These are phyloP conservation scores for Purpureocillium lavendulum DNA, from an alignment of 2,329 filamentous ascomycete genomes.

Conservation along the genomic window DNA sequence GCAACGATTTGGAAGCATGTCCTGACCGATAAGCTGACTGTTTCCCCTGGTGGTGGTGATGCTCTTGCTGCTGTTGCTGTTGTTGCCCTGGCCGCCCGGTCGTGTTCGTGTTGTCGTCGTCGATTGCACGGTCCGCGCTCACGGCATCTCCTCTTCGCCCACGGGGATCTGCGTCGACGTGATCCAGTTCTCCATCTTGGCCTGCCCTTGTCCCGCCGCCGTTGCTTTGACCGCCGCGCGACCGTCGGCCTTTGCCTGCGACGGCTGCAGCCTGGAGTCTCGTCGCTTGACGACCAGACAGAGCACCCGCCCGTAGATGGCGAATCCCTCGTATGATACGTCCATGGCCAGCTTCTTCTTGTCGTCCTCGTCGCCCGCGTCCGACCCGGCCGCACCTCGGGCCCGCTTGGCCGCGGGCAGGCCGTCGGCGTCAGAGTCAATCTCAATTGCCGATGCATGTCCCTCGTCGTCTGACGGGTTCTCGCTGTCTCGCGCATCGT, in stretches of 20 bases:
- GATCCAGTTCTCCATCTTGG: slow-evolving; percentile 80
- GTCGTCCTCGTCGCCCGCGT: slow-evolving; percentile 44
- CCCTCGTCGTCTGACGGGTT: slow-evolving; percentile 20
- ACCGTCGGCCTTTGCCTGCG: not conserved
- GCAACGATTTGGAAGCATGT: too few species aligned
- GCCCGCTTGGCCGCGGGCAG: slow-evolving; percentile 37
- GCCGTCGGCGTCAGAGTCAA: slow-evolving; percentile 30
- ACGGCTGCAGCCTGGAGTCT: slow-evolving; percentile 38
- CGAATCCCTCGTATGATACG: slow-evolving; percentile 90
- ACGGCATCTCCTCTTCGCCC: slow-evolving; percentile 22
- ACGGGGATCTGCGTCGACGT: slow-evolving; percentile 62
- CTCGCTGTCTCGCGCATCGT: slow-evolving; percentile 10
- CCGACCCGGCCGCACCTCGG: slow-evolving; percentile 19
- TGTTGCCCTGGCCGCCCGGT: too few species aligned
- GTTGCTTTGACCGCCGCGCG: not conserved
- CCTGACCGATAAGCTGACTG: too few species aligned
- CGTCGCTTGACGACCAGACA: slow-evolving; percentile 82
- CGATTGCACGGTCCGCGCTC: slow-evolving; percentile 4
- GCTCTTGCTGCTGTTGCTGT: too few species aligned
- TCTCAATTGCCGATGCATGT: slow-evolving; percentile 24
- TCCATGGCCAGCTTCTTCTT: slow-evolving; percentile 88
- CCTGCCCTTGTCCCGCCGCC: slow-evolving; percentile 51
- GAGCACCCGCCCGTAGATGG: slow-evolving; percentile 86
- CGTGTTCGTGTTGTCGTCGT: too few species aligned
- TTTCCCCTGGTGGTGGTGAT: too few species aligned